Base-by-base conservation (phyloP, 768 basidiomycete genomes). In the Phanerochaete sordida region DNA sequence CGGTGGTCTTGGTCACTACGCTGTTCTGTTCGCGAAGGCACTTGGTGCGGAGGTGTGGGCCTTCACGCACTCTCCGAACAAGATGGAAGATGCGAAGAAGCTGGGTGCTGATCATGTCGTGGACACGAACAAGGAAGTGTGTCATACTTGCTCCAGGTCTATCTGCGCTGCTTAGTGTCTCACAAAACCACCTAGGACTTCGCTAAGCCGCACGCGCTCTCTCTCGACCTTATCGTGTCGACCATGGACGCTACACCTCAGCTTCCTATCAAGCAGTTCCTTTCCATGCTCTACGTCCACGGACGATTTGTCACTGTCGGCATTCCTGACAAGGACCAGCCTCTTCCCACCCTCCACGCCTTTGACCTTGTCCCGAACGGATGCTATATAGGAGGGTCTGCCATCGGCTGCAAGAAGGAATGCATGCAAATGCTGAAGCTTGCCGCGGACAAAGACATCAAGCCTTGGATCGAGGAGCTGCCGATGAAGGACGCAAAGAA, bases 341-440 rank as follows among this genome's bases (percentile, higher is more conserved):
- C 79, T 2, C 50, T 67, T 4, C 58, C 61, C 21, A 47, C 58
- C 6, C 31, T 69, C 2, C 64, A 65, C 33, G 58, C 66, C 8
- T 75, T 76, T 59, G 66, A 74, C 28, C 69, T 76, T 57, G 68
- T 68, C 23, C 60, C 56, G 8, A 70, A 66, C 53, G 71, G 59
- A 0, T 64, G 61, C 33, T 21, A 61, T 9, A 1, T 69, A 9
- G 60, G 72, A 27, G 71, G 69, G 30, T 70, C 69, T 37, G 74
- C 76, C 64, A 80, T 86, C 43, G 87, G 85, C 43, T 81, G 75
- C 70, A 85, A 83, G 73, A 75, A 77, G 55, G 85, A 87, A 66
- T 79, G 75, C 21, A 57, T 76, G 23, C 77, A 79, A 57, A 88
- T 87, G 86, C 76, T 87, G 37, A 70, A 82, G 48, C 77, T 88